Evolutionary conservation across 129 eudicot genomes (phyloP).

Genomic region (Silybum marianum): DNA sequence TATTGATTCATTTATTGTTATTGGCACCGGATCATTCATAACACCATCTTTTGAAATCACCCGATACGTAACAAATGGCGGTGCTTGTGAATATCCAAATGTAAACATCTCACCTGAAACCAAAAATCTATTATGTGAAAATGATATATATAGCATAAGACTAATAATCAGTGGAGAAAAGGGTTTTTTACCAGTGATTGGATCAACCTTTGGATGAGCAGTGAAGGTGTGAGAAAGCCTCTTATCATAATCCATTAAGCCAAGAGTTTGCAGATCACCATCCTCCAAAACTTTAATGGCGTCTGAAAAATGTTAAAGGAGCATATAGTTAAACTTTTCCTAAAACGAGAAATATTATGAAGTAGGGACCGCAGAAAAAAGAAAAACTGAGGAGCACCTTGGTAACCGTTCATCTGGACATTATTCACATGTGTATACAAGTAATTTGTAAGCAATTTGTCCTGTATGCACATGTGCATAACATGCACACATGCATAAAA

Average conservation of each 20-base stretch:
- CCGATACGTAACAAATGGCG: conserved; percentile 82
- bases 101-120: conserved; percentile 94
- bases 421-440: too few relatives aligned
- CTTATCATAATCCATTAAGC: conserved; percentile 94
- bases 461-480: too few relatives aligned
- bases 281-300: conserved; percentile 90
- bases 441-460: too few relatives aligned
- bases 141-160: background rate
- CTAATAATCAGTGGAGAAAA: background rate
- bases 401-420: too few relatives aligned
- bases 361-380: background rate
- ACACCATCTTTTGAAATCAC: conserved; percentile 89
- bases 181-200: conserved; percentile 68
- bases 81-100: conserved; percentile 78
- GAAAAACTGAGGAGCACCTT: too few relatives aligned
- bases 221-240: conserved; percentile 87
- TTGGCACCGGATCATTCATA: conserved; percentile 96
- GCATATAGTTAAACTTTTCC: background rate
- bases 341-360: background rate
- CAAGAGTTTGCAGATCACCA: conserved; percentile 96
- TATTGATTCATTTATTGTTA: conserved; percentile 66
- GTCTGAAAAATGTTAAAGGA: conserved; percentile 42
- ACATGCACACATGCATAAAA: too few relatives aligned
- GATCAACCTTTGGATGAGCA: conserved; percentile 99
- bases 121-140: conserved; percentile 6